These are phyloP conservation scores for Dryas octopetala DNA, from an alignment of 306 rosid genomes.

Conservation along the genomic window DNA sequence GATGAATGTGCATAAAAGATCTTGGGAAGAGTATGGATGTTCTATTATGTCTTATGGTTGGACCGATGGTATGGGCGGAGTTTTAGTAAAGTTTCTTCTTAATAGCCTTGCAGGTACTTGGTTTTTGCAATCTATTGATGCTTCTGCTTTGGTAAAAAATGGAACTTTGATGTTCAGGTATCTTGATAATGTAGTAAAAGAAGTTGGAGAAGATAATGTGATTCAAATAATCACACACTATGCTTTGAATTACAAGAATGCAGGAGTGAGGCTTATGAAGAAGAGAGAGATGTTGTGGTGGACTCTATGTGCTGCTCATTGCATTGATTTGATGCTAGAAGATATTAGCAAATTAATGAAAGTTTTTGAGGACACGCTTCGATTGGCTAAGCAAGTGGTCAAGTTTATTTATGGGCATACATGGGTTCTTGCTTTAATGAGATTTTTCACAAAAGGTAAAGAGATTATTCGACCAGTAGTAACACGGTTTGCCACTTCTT, in stretches of 20 bases:
- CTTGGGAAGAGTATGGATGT: not conserved
- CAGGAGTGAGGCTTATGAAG: not conserved
- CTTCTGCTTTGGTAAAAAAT: not conserved
- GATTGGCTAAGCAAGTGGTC: not conserved
- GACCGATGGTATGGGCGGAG: not conserved
- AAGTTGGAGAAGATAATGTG: not conserved
- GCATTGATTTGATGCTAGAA: constrained; percentile 16
- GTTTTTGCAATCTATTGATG: not conserved
- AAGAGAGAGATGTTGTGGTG: no score
- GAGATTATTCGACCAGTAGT: not conserved
- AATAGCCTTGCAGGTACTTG: not conserved
- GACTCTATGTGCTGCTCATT: not conserved
- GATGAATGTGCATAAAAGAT: not conserved
- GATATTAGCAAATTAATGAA: not conserved
- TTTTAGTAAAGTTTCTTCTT: not conserved
- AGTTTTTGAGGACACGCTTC: not conserved
- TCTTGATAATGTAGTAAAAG: not conserved
- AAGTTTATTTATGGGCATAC: not conserved
- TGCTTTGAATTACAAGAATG: not conserved
- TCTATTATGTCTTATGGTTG: not conserved
- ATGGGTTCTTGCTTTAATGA: not conserved
- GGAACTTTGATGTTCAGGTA: not conserved
- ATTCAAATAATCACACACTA: not conserved
- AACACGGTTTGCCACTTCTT: not conserved
- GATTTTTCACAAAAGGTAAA: not conserved